Base-by-base conservation (phyloP, 768 basidiomycete genomes). In the Boletus reticuloceps region DNA sequence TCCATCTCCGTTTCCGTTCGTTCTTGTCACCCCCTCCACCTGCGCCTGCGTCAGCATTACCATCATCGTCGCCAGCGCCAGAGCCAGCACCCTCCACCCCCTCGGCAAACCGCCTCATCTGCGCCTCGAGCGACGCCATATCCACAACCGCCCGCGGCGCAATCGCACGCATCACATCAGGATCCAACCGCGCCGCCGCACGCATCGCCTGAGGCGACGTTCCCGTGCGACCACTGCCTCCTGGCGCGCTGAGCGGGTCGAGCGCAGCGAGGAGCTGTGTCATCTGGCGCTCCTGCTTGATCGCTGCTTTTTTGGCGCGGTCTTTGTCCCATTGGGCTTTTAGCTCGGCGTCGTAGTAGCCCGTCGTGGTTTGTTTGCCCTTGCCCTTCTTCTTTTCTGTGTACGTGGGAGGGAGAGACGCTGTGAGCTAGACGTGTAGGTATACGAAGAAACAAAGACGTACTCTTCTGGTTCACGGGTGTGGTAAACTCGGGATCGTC, bases 261-360 rank as follows among this genome's bases (percentile, higher is more conserved):
- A 84, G 76, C 13, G 83, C 83, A 0, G 73, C 73, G 17, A 80
- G 75, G 3, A 86, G 72, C 12, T 81, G 81, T 16, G 79, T 83
- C 4, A 79, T 69, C 1, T 75, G 79, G 1, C 92, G 85, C 16
- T 79, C 75, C 3, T 75, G 79, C 67, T 92, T 96, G 64, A 75
- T 69, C 53, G 85, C 84, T 0, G 91, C 91, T 67, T 97, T 98
- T 74, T 85, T 88, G 49, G 76, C 73, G 2, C 93, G 90, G 65
- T 98, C 95, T 45, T 80, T 80, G 43, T 83, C 81, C 93, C 93
- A 97, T 55, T 84, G 85, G 0, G 72, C 80, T 50, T 75, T 78
- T 9, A 97, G 77, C 7, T 84, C 79, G 2, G 73, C 62, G 0
- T 89, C 82, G 12, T 89, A 61, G 44, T 75, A 6, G 3, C 42